Evolutionary conservation across 345 rosid species (phyloP).

Genomic region (Camelina hispida): DNA sequence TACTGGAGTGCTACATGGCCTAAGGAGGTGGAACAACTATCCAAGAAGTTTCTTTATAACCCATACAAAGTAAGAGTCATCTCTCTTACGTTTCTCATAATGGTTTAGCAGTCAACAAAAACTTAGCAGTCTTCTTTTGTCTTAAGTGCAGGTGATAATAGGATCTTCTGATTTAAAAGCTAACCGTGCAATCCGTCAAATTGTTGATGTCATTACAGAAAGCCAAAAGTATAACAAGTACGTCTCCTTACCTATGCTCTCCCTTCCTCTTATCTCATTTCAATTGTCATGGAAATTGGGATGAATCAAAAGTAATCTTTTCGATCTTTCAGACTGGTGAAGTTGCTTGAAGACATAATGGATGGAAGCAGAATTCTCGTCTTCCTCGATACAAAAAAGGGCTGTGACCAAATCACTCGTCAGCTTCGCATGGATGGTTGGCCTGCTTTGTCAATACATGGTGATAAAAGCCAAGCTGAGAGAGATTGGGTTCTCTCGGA

Average conservation of each 20-base stretch:
- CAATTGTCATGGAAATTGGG: not conserved
- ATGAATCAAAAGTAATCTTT: slow-evolving; percentile 10
- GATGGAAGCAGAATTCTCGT: slow-evolving; percentile 97
- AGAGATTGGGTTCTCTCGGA: slow-evolving; percentile 99
- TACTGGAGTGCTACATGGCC: slow-evolving; percentile 99
- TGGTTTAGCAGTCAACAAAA: slow-evolving; percentile 15
- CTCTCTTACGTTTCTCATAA: slow-evolving; percentile 2
- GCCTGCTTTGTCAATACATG: slow-evolving; percentile 99
- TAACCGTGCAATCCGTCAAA: slow-evolving; percentile 92
- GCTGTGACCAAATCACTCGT: slow-evolving; percentile 96
- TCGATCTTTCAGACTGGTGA: slow-evolving; percentile 67
- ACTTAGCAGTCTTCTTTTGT: slow-evolving; percentile 23
- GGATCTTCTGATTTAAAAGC: slow-evolving; percentile 96
- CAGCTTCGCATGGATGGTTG: slow-evolving; percentile 99
- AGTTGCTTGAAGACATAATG: slow-evolving; percentile 98
- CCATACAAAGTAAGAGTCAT: slow-evolving; percentile 82
- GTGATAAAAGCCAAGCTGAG: slow-evolving; percentile 99
- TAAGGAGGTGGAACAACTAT: slow-evolving; percentile 92
- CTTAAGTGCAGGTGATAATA: slow-evolving; percentile 67
- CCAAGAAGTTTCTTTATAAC: slow-evolving; percentile 88
- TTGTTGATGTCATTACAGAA: slow-evolving; percentile 90
- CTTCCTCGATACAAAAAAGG: slow-evolving; percentile 97
- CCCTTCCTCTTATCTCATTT: slow-evolving; percentile 1
- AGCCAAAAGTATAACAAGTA: slow-evolving; percentile 96
- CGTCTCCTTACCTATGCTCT: slow-evolving; percentile 18